A percentile compares a stretch with the other conserved stretches of the same genome.
Conservation (phyloP, 1,284 basidiomycete species). For the Salmacisia buchloeana region DNA sequence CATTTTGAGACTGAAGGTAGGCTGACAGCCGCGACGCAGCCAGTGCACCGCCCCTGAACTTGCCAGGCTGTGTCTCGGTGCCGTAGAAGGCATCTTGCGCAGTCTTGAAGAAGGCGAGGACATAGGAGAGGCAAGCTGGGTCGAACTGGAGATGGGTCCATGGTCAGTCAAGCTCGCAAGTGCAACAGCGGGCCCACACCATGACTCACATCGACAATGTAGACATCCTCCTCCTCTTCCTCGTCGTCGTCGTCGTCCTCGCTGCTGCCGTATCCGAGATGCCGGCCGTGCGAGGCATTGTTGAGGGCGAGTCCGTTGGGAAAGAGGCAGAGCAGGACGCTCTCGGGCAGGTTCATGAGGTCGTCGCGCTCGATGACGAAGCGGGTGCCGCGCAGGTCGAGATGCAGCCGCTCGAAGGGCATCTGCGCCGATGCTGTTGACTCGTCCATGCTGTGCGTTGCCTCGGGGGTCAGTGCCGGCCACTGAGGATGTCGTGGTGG, state of each 20-base stretch:
- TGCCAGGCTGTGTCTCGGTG: constrained; percentile 67
- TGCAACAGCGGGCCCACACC: background rate
- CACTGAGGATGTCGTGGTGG: background rate
- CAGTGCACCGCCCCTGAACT: constrained; percentile 55
- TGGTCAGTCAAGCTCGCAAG: too few relatives aligned
- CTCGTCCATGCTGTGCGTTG: background rate
- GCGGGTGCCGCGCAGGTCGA: constrained; percentile 83
- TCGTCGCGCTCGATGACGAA: constrained; percentile 96
- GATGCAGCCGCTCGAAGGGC: constrained; percentile 68
- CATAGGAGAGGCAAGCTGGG: constrained; percentile 88
- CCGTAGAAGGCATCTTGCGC: constrained; percentile 91
- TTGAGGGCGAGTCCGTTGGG: constrained; percentile 93
- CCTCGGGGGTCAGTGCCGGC: background rate
- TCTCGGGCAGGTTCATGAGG: constrained; percentile 97
- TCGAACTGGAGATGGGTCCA: constrained; percentile 63
- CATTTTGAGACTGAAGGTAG: constrained; percentile 26
- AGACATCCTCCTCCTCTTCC: constrained; percentile 86
- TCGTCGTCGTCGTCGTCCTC: constrained; percentile 63
- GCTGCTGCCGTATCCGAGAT: constrained; percentile 52
- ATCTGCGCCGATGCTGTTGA: background rate
- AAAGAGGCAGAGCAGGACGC: constrained; percentile 89
- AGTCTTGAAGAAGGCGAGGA: constrained; percentile 81
- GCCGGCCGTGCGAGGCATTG: constrained; percentile 55
- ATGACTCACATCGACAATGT: constrained; percentile 81
- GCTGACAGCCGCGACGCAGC: background rate